phyloP scores from a whole-genome alignment of 2,329 filamentous ascomycete species.

The Fusarium sp. region DNA sequence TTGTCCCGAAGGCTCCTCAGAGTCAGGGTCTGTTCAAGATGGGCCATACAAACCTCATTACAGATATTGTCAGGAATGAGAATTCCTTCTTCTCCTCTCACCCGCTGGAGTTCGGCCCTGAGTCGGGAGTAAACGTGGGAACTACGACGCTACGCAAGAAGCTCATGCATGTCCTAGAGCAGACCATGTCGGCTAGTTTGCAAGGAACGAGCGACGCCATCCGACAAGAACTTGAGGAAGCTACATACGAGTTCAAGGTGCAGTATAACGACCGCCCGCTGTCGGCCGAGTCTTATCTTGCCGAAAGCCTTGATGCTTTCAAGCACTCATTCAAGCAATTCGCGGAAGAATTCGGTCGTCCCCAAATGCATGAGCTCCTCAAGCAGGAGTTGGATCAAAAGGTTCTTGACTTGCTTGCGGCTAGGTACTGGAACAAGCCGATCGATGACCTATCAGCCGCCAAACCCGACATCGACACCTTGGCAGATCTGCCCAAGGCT shows the following conservation, averaged over 20 bases:
- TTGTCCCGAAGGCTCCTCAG: slow-evolving; percentile 86
- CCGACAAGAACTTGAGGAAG: slow-evolving; percentile 94
- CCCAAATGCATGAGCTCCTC: slow-evolving; percentile 89
- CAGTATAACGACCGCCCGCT: slow-evolving; percentile 98
- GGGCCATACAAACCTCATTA: slow-evolving; percentile 83
- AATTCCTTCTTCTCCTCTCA: slow-evolving; percentile 89
- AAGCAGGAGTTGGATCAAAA: slow-evolving; percentile 96
- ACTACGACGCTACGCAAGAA: slow-evolving; percentile 93
- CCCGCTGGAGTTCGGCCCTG: slow-evolving; percentile 82
- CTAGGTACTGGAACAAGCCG: slow-evolving; percentile 97
- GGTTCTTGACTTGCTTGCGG: slow-evolving; percentile 92
- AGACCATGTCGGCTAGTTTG: slow-evolving; percentile 95
- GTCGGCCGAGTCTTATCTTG: slow-evolving; percentile 95
- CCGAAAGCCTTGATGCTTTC: slow-evolving; percentile 94
- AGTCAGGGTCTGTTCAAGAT: slow-evolving; percentile 85
- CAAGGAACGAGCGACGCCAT: slow-evolving; percentile 93
- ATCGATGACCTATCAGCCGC: slow-evolving; percentile 83
- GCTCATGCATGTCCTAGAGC: slow-evolving; percentile 95
- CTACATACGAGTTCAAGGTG: slow-evolving; percentile 98
- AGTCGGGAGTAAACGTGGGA: slow-evolving; percentile 82
- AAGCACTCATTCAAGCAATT: slow-evolving; percentile 99
- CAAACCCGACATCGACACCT: slow-evolving; percentile 77
- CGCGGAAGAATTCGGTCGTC: slow-evolving; percentile 88
- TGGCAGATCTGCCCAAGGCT: slow-evolving; percentile 86
- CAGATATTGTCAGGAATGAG: slow-evolving; percentile 89